Base-by-base conservation (phyloP, 192 early-diverging fungal species). In the Pilaira anomala region DNA sequence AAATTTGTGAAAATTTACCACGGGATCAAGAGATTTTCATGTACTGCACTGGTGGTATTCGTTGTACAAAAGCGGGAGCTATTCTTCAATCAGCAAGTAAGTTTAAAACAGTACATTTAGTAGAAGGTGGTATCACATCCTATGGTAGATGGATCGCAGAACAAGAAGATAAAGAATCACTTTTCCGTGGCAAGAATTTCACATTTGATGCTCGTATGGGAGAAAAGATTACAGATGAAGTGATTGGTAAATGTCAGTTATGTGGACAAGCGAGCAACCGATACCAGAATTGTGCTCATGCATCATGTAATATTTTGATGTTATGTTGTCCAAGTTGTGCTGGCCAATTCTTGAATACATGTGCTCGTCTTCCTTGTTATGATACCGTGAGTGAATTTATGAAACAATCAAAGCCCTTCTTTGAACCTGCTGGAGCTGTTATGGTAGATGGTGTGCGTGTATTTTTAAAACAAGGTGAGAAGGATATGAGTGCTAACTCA, bases 1-100 rank as follows among this genome's bases (percentile, higher is more conserved):
- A 79, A 0, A 77, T 92, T 63, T 80, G 79, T 55, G 48, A 70
- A 40, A 67, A 77, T 9, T 40, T 78, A 16, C 72, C 78, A 26
- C 73, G 78, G 36, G 76, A 84, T 39, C 74, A 85, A 50, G 85
- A 87, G 14, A 80, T 92, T 6, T 87, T 80, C 67, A 92, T 92
- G 90, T 92, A 92, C 59, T 92, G 90, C 69, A 90, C 90, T 49
- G 72, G 62, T 33, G 90, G 90, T n/a, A 92, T 92, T 52, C 79
- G 90, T 16, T 92, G 90, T 57, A 85, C 87, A 5, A 84, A 88
- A 22, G 88, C 90, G n/a, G 90, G 90, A 5, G 88, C 90, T 11
- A 76, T 90, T 6, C 76, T 92, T 7, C 85, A 82, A 28, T 80
- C 82, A 5, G 33, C 77, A 2, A 77, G 77, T 12, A 88, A 86